Evolutionary conservation across 345 rosid genomes (phyloP).

Genomic region (Hibiscus trionum): DNA sequence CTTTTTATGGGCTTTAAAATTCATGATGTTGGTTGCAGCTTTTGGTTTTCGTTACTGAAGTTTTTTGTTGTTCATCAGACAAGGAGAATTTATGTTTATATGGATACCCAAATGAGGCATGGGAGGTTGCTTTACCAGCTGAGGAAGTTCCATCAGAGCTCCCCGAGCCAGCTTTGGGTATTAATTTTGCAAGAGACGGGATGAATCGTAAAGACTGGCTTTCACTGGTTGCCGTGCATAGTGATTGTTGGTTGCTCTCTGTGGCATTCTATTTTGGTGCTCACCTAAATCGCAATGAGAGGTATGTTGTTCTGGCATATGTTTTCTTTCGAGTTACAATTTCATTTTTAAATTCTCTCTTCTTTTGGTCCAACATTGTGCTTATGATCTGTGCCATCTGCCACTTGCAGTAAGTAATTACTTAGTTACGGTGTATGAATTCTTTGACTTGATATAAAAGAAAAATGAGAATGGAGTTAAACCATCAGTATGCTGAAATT

Average conservation of each 20-base stretch:
- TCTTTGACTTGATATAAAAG: background rate
- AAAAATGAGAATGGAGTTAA: too few species aligned
- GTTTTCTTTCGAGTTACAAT: background rate
- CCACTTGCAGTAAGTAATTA: background rate
- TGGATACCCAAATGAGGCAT: constrained; percentile 62
- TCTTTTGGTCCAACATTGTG: background rate
- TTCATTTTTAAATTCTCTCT: background rate
- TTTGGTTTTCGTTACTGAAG: too few species aligned
- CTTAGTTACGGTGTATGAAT: background rate
- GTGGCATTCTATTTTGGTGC: constrained; percentile 77
- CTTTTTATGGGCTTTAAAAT: too few species aligned
- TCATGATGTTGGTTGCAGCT: too few species aligned
- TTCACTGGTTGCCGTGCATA: constrained; percentile 69
- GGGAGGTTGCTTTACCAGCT: constrained; percentile 74
- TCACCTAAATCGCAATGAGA: constrained; percentile 62
- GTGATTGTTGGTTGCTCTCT: constrained; percentile 76
- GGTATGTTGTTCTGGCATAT: constrained; percentile 25
- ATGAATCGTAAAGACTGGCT: constrained; percentile 80
- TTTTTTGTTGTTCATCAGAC: constrained; percentile 22
- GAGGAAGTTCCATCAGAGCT: constrained; percentile 82
- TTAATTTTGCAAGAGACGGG: constrained; percentile 77
- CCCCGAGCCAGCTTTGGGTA: constrained; percentile 79
- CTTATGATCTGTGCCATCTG: background rate
- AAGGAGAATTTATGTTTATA: constrained; percentile 75
- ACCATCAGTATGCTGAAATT: too few species aligned